These are phyloP conservation scores for Takashimella koratensis DNA, from an alignment of 1,284 basidiomycete species.

Conservation along the genomic window DNA sequence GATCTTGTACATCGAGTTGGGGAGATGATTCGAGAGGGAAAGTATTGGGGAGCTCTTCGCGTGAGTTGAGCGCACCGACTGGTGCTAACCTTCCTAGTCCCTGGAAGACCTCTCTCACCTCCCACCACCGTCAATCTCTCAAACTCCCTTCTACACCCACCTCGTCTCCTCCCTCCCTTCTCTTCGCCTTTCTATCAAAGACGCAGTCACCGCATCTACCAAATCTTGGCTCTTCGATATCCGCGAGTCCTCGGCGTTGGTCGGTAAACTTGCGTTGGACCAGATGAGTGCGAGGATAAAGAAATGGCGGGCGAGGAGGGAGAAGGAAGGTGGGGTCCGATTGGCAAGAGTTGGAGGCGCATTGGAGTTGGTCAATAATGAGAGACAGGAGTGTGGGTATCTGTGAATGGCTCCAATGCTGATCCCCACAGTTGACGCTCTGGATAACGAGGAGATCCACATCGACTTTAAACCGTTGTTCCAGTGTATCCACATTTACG, in stretches of 20 bases:
- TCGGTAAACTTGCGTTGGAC: constrained; percentile 85
- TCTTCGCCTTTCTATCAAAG: constrained; percentile 80
- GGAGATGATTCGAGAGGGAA: constrained; percentile 84
- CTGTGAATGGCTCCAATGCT: neutral
- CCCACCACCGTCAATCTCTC: constrained; percentile 82
- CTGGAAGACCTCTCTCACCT: constrained; percentile 90
- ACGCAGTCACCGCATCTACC: constrained; percentile 88
- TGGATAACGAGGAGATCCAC: constrained; percentile 81
- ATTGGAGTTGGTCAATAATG: constrained; percentile 88
- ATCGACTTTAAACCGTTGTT: constrained; percentile 95
- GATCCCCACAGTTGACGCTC: constrained; percentile 66
- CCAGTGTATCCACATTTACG: constrained; percentile 96
- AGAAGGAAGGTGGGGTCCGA: constrained; percentile 57
- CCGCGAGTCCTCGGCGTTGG: constrained; percentile 77
- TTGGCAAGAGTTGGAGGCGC: constrained; percentile 87
- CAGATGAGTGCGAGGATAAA: constrained; percentile 80
- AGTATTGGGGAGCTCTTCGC: constrained; percentile 93
- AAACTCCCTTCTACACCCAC: constrained; percentile 90
- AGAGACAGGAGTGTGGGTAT: constrained; percentile 84
- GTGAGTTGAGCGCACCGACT: constrained; percentile 53
- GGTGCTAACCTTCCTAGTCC: constrained; percentile 55
- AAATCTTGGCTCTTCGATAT: constrained; percentile 98
- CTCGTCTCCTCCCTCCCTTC: constrained; percentile 88
- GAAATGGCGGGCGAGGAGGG: constrained; percentile 76
- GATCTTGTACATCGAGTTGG: constrained; percentile 94